Evolutionary conservation across 2,329 filamentous ascomycete species (phyloP), one percentile per base, ranked within the genome.

Genomic region (Sporothrix globosa): DNA sequence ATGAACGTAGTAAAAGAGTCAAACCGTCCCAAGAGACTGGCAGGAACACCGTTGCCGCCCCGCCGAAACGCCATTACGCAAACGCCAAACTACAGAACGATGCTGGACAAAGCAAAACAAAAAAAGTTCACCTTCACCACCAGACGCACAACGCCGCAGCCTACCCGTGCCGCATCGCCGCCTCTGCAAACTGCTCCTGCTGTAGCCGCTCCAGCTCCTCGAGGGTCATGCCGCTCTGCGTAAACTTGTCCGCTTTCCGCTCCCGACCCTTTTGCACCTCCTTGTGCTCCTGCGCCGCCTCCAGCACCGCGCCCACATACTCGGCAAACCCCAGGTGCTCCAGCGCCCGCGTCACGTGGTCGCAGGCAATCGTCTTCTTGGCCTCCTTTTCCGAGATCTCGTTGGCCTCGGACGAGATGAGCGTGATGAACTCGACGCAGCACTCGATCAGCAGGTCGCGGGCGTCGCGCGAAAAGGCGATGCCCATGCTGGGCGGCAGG

Each of bases 311-410:
- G 19, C 91, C 88, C 7, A 99, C 92, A 78, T 98, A 99, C 76
- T 97, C 93, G 11, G 90, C 87, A 79, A 98, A 99, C 1, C 95
- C 96, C 24, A 99, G 87, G 76, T 97, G 92, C 76, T 95, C 92
- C 54, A 99, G 86, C 0, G 96, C 96, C 78, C 95, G 95, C 77
- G 95, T 96, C 76, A 99, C 96, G 82, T 99, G 96, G 77, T 99
- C 96, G 80, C 93, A 97, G 14, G 95, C 95, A 76, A 99, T 99
- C 4, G 96, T 99, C 86, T 99, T 99, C 84, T 99, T 99, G 66
- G 94, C 93, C 78, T 99, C 96, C 81, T 97, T 97, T 80, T 99
- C 96, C 14, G 94, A 96, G 74, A 99, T 99, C 77, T 99, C 96
- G 81, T 99, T 99, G 73, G 96, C 96, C 83, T 99, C 95, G 63